Base-by-base conservation (phyloP, 139 green algal genomes). In the Coelastrella sp. region DNA sequence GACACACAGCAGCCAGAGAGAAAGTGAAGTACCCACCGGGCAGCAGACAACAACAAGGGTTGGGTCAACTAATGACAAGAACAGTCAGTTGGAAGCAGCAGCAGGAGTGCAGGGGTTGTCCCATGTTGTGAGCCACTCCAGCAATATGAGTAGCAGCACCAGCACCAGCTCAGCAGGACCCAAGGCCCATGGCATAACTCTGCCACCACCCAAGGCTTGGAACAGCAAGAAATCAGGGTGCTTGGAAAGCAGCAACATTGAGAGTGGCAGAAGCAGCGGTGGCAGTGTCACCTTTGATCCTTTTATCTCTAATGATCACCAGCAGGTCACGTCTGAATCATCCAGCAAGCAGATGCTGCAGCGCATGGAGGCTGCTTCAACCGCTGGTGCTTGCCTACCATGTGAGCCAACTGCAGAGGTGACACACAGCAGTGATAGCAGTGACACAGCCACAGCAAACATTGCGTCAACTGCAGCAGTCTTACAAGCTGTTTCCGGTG, bases 101-200 rank as follows among this genome's bases (percentile, higher is more conserved):
- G 21, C 21, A 15, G 17, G 66, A n/a, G 41, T 5, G 5, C 66
- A 60, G 41, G 35, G 60, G 40, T 15, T 62, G n/a, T 37, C 21
- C 3, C 15, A 62, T 32, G 15, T 37, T 35, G 40, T 6, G 19
- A n/a, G n/a, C n/a, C n/a, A n/a, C n/a, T n/a, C n/a, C n/a, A n/a
- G n/a, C n/a, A n/a, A n/a, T n/a, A n/a, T n/a, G n/a, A n/a, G n/a
- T n/a, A 57, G 67, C 48, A 78, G 69, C 35, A 78, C 23, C 72
- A 80, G 43, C 69, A 79, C 35, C 69, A 79, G 69, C 21, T 21
- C 69, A 78, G 43, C 41, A 64, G 68, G 3, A 35, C n/a, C 38
- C 40, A 37, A 48, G 2, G 38, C 38, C 21, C 38, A 21, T 13
- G 68, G 68, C 2, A 77, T 77, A 13, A 34, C 57, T 7, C 27